Conservation (phyloP, 1,139 yeast genomes). For the Yamadazyma atmosphaerica region DNA sequence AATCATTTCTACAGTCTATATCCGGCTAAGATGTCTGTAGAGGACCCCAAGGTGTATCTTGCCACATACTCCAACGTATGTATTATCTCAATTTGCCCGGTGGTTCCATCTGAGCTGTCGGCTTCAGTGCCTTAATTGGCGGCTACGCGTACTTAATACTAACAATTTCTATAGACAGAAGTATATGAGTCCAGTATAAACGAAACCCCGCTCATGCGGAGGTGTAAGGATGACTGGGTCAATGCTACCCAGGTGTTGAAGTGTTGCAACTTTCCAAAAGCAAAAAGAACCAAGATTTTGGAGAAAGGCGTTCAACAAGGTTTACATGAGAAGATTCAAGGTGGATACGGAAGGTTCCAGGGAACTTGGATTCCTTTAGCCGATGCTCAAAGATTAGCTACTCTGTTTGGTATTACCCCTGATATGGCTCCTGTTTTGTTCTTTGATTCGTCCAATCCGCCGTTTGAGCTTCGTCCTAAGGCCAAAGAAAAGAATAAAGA, state of each 20-base stretch:
- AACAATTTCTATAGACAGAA: constrained; percentile 41
- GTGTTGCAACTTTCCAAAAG: constrained; percentile 93
- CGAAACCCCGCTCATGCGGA: constrained; percentile 89
- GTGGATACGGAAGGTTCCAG: constrained; percentile 95
- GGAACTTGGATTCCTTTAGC: constrained; percentile 95
- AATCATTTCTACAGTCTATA: neutral
- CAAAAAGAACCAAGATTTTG: constrained; percentile 85
- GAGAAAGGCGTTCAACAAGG: constrained; percentile 91
- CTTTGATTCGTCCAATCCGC: constrained; percentile 49
- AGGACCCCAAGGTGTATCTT: constrained; percentile 24
- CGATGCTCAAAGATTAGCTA: constrained; percentile 55
- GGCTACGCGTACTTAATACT: no score
- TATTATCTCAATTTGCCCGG: constrained; percentile 6
- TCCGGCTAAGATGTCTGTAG: constrained; percentile 15
- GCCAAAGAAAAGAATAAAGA: constrained; percentile 44
- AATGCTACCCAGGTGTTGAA: constrained; percentile 97
- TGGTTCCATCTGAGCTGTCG: neutral
- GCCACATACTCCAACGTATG: constrained; percentile 31
- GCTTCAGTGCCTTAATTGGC: no score
- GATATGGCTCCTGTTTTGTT: constrained; percentile 56
- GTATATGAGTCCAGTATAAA: constrained; percentile 84
- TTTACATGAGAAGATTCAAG: constrained; percentile 89
- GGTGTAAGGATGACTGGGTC: constrained; percentile 90
- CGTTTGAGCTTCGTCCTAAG: constrained; percentile 49
- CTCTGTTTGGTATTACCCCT: constrained; percentile 53